phyloP scores from a whole-genome alignment of 1,284 basidiomycete genomes.

The Volvariella volvacea region DNA sequence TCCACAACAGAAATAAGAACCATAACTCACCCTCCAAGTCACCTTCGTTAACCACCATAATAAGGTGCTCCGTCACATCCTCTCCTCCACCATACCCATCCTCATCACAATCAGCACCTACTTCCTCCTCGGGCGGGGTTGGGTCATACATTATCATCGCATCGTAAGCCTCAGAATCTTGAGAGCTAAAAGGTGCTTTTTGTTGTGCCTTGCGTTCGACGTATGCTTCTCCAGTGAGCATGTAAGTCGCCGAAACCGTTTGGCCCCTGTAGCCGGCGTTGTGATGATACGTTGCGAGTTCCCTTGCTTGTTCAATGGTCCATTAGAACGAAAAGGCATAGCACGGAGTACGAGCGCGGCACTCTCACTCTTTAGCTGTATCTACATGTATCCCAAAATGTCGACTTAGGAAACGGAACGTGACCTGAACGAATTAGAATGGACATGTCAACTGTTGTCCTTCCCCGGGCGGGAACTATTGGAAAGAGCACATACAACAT shows the following conservation, averaged over 20 bases:
- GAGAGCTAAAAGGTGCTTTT: background rate
- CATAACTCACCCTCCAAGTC: slow-evolving; percentile 49
- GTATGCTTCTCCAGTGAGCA: slow-evolving; percentile 48
- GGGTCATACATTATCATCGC: slow-evolving; percentile 37
- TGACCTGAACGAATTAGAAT: slow-evolving; percentile 42
- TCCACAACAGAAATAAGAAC: background rate
- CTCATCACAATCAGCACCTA: slow-evolving; percentile 23
- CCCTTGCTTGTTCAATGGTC: slow-evolving; percentile 22
- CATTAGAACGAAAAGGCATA: background rate
- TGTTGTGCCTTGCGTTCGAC: slow-evolving; percentile 9
- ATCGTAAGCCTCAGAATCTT: slow-evolving; percentile 11
- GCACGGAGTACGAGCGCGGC: background rate
- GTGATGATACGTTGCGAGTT: slow-evolving; percentile 51
- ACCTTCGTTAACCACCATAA: slow-evolving; percentile 49
- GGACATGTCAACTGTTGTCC: background rate
- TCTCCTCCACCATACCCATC: slow-evolving; percentile 29
- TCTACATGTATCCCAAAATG: slow-evolving; percentile 65
- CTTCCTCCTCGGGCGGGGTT: slow-evolving; percentile 17
- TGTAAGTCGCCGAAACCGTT: slow-evolving; percentile 55
- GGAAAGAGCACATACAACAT: slow-evolving; percentile 41
- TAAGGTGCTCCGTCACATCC: slow-evolving; percentile 35
- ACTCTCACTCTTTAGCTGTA: slow-evolving; percentile 59
- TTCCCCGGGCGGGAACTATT: background rate
- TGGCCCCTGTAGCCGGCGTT: slow-evolving; percentile 33
- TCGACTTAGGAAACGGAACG: slow-evolving; percentile 66